These are phyloP conservation scores for Dictyostelium discoideum DNA, from an alignment of 78 protist species.

Conservation along the genomic window DNA sequence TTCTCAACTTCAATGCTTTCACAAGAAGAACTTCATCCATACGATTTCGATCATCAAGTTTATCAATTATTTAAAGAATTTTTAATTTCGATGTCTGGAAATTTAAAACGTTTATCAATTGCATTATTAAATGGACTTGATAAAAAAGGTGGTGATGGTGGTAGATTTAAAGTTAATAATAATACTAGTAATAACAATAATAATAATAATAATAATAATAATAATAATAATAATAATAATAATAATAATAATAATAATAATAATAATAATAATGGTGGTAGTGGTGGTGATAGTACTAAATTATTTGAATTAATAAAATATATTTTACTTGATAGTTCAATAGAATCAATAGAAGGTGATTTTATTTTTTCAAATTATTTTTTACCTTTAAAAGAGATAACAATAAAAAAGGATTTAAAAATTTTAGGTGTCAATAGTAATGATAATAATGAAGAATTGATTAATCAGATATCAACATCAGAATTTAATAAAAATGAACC, in stretches of 20 bases:
- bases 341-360: not conserved
- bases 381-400: not conserved
- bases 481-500: no score
- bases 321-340: not conserved
- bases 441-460: not conserved
- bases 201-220: no score
- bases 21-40: not conserved
- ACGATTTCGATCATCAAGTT: not conserved
- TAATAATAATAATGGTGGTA: no score
- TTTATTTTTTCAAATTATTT: not conserved
- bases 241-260: no score
- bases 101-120: not conserved
- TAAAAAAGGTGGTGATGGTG: not conserved
- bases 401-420: not conserved
- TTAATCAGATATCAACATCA: not conserved
- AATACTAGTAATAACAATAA: no score
- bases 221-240: no score
- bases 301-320: no score
- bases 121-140: not conserved
- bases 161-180: not conserved
- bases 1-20: no score
- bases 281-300: no score
- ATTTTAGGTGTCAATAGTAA: not conserved
- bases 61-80: not conserved
- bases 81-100: not conserved